Percentiles rank a stretch among this genome's conserved stretches.
phyloP scores from a whole-genome alignment of 2,329 filamentous ascomycete genomes.

The Penicillium digitatum region DNA sequence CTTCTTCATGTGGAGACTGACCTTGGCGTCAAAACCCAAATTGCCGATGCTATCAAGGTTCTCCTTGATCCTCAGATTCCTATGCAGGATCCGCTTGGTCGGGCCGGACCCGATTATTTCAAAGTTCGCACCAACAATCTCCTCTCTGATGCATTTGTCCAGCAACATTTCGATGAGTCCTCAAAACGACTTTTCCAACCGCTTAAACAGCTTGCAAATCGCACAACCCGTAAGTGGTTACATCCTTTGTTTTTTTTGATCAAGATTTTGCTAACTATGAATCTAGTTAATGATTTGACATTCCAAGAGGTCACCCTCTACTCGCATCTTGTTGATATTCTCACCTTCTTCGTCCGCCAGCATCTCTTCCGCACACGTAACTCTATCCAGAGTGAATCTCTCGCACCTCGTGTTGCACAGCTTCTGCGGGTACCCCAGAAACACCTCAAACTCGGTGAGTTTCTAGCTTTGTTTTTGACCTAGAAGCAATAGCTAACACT shows the following conservation, averaged over 20 bases:
- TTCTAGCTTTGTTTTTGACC: neutral
- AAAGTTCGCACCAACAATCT: conserved; percentile 63
- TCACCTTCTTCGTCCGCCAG: conserved; percentile 89
- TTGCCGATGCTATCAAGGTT: conserved; percentile 92
- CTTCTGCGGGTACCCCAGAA: conserved; percentile 81
- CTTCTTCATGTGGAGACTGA: conserved; percentile 87
- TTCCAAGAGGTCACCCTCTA: conserved; percentile 87
- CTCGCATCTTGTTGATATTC: conserved; percentile 83
- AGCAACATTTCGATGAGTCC: conserved; percentile 83
- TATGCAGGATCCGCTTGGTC: conserved; percentile 55
- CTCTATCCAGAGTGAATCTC: conserved; percentile 75
- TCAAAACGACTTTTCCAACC: conserved; percentile 83
- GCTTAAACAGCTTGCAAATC: conserved; percentile 71
- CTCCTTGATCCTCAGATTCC: conserved; percentile 71
- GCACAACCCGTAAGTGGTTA: conserved; percentile 48
- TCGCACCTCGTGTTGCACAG: conserved; percentile 75
- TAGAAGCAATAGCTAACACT: neutral
- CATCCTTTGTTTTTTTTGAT: neutral
- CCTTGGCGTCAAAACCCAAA: conserved; percentile 88
- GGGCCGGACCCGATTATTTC: conserved; percentile 64
- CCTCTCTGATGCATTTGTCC: conserved; percentile 80
- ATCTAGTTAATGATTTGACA: conserved; percentile 63
- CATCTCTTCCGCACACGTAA: conserved; percentile 82
- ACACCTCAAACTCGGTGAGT: conserved; percentile 80
- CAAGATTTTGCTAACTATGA: conserved; percentile 4